Conservation (phyloP, 2,329 filamentous ascomycete genomes). For the Sclerotinia minor region DNA sequence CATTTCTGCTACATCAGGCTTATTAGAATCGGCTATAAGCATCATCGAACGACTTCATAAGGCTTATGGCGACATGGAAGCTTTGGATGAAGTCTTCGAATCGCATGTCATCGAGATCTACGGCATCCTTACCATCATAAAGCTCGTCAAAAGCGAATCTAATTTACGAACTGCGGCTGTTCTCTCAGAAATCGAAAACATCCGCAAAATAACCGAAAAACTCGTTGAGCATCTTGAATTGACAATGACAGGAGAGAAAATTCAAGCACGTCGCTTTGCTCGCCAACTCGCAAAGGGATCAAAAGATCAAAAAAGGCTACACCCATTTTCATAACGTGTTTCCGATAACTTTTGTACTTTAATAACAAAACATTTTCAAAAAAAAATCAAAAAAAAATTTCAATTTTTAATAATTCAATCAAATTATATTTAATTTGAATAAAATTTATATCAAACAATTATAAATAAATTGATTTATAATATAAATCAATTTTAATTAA, state of each 20-base stretch:
- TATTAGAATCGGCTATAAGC: not conserved
- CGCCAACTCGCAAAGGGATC: not conserved
- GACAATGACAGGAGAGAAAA: not conserved
- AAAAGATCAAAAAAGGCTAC: not conserved
- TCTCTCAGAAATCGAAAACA: not conserved
- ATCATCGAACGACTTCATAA: not conserved
- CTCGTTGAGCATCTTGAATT: not conserved
- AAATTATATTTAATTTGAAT: too few relatives aligned
- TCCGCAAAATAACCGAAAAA: not conserved
- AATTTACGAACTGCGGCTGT: not conserved
- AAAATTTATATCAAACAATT: too few relatives aligned
- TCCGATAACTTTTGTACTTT: too few relatives aligned
- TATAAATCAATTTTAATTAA: too few relatives aligned
- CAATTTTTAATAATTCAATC: too few relatives aligned
- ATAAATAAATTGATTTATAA: too few relatives aligned
- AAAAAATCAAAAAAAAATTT: too few relatives aligned
- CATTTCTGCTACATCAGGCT: not conserved
- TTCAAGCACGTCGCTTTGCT: not conserved
- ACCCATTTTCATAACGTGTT: too few relatives aligned
- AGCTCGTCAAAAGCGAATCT: not conserved
- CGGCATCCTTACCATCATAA: not conserved
- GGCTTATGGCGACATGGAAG: not conserved
- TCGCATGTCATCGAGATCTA: not conserved
- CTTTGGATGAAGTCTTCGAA: not conserved
- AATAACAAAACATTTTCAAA: too few relatives aligned